Evolutionary conservation across 1,284 basidiomycete species (phyloP), one percentile per base, ranked within the genome.

Genomic region (Dichomitus squalens): DNA sequence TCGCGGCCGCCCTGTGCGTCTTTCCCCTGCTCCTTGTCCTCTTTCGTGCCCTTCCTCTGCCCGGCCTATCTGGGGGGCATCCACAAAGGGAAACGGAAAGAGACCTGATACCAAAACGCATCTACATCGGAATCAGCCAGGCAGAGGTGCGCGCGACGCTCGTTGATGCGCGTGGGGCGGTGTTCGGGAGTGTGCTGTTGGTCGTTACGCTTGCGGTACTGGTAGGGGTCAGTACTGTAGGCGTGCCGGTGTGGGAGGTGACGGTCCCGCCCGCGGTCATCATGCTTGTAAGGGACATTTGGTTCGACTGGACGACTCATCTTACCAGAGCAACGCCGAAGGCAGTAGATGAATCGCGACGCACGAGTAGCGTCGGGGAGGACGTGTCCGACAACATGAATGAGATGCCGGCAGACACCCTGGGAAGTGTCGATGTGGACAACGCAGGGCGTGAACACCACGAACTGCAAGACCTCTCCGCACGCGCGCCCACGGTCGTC

Each of bases 191-290:
- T 52, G 58, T 67, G 7, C 59, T 77, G 11, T 76, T 90, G 58
- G 65, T 78, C 1, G 68, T 76, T 1, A 85, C 86, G 3, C 76
- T 90, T 7, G 76, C 74, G 2, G 73, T 81, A 0, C 75, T 90
- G 2, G 79, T 89, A 1, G 84, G 79, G 1, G 83, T 86, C 47
- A 53, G 83, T 76, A 62, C 83, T 0, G 73, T 76, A 27, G 79
- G 68, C 20, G 41, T 72, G 69, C 67, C 72, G 52, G 93, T 91
- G 6, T 91, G 91, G 85, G 84, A 86, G 75, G 89, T 98, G 47
- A 92, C 88, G 1, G 80, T 94, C n/a, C 95, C 96, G 0, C 95
- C 95, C 33, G 95, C 95, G 0, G 71, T 83, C 1, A 52, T 71
- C 52, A 75, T 76, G 75, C 59, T 76, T 7, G 6, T 60, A 25